These are phyloP conservation scores for Schizophyllum amplum DNA, from an alignment of 1,284 basidiomycete genomes.

Conservation along the genomic window DNA sequence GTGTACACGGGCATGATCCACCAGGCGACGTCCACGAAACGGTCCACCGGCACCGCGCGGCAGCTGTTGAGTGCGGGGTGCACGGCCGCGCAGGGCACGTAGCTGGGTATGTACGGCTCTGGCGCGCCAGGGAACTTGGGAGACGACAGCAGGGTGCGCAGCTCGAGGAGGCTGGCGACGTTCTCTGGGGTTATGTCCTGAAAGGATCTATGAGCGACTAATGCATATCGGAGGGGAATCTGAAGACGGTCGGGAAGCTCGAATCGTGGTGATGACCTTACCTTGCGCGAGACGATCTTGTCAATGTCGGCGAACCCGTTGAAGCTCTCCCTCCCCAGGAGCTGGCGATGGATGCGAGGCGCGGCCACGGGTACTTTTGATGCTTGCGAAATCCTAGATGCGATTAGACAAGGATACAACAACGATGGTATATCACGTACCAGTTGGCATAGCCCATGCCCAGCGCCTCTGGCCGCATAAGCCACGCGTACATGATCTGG, in stretches of 20 bases:
- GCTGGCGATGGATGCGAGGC: conserved; percentile 53
- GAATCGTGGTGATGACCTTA: too few species aligned
- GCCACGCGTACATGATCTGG: conserved; percentile 84
- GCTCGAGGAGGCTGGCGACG: conserved; percentile 24
- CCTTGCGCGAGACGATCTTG: conserved; percentile 38
- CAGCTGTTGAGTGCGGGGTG: conserved; percentile 81
- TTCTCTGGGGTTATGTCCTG: conserved; percentile 38
- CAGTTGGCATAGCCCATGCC: conserved; percentile 70
- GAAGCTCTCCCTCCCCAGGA: conserved; percentile 52
- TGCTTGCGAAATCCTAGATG: conserved; percentile 45
- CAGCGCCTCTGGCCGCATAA: conserved; percentile 78
- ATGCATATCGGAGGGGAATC: background rate
- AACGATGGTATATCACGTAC: conserved; percentile 30
- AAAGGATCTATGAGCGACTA: background rate
- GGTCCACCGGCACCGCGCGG: conserved; percentile 54
- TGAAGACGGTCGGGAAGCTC: background rate
- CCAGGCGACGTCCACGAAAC: conserved; percentile 76
- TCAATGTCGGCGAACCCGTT: conserved; percentile 47
- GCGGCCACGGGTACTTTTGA: conserved; percentile 56
- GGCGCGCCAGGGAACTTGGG: conserved; percentile 11
- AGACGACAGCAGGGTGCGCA: conserved; percentile 17
- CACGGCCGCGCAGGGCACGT: conserved; percentile 55
- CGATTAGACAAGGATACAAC: conserved; percentile 24
- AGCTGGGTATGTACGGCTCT: conserved; percentile 43
- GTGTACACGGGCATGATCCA: conserved; percentile 87